These are phyloP conservation scores for Dictyophora rubrovolvata DNA, from an alignment of 768 basidiomycete genomes.

Conservation along the genomic window DNA sequence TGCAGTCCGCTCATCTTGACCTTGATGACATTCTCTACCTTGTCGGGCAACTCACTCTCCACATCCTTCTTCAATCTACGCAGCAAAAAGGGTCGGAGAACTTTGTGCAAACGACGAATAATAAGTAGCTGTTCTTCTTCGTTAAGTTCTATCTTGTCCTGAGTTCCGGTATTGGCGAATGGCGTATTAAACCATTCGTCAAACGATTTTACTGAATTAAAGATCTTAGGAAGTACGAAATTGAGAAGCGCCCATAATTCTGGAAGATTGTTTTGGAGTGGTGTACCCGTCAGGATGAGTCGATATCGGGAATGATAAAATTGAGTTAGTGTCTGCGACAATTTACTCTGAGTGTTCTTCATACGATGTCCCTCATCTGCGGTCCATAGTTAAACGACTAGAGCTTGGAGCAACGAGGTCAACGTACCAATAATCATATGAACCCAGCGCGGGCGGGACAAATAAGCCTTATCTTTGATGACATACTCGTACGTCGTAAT, in stretches of 20 bases:
- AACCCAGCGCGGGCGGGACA: slow-evolving; percentile 89
- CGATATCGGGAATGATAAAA: slow-evolving; percentile 91
- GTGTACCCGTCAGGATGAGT: slow-evolving; percentile 91
- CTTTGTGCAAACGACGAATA: slow-evolving; percentile 93
- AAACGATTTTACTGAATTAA: slow-evolving; percentile 98
- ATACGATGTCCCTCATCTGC: slow-evolving; percentile 93
- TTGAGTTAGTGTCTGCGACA: slow-evolving; percentile 80
- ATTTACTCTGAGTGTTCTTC: slow-evolving; percentile 91
- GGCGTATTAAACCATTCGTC: slow-evolving; percentile 99
- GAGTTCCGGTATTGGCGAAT: slow-evolving; percentile 95
- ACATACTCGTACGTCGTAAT: slow-evolving; percentile 96
- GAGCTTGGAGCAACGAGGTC: neutral
- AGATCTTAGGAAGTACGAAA: slow-evolving; percentile 89
- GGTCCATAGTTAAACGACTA: neutral
- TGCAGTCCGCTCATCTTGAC: slow-evolving; percentile 90
- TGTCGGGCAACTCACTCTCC: slow-evolving; percentile 90
- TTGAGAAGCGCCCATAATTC: slow-evolving; percentile 94
- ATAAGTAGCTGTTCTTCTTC: slow-evolving; percentile 99
- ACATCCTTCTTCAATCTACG: slow-evolving; percentile 94
- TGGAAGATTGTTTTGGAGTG: slow-evolving; percentile 93
- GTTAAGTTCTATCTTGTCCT: slow-evolving; percentile 97
- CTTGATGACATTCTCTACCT: slow-evolving; percentile 97
- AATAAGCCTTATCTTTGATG: slow-evolving; percentile 87
- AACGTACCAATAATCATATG: slow-evolving; percentile 88
- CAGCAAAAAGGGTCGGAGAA: slow-evolving; percentile 88